Percentiles rank a stretch among this genome's conserved stretches.
These are phyloP conservation scores for Salix suchowensis DNA, from an alignment of 345 rosid species.

Conservation along the genomic window DNA sequence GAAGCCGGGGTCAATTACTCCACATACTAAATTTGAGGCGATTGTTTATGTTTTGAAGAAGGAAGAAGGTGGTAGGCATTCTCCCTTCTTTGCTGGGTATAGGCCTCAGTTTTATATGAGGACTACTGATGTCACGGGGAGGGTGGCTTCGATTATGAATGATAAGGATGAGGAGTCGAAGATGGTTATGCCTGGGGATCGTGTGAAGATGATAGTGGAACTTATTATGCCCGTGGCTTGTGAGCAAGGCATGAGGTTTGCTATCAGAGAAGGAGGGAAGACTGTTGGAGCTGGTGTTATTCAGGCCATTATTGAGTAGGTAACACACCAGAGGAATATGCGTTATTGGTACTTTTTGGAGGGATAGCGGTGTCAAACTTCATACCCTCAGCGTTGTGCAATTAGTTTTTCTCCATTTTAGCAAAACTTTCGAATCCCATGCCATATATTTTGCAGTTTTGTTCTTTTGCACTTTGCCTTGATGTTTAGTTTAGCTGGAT, in stretches of 20 bases:
- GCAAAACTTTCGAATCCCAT: slow-evolving; percentile 23
- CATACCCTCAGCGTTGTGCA: slow-evolving; percentile 28
- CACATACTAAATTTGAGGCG: slow-evolving; percentile 67
- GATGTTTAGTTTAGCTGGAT: slow-evolving; percentile 31
- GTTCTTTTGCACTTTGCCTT: slow-evolving; percentile 23
- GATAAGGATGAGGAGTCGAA: slow-evolving; percentile 91
- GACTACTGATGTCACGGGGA: slow-evolving; percentile 91
- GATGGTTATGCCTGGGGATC: slow-evolving; percentile 98
- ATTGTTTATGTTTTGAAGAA: slow-evolving; percentile 92
- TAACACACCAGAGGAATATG: background rate
- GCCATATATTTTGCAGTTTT: slow-evolving; percentile 42
- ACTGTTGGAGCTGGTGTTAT: slow-evolving; percentile 96
- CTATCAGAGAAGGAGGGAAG: slow-evolving; percentile 94
- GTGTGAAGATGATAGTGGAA: slow-evolving; percentile 86
- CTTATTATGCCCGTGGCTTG: slow-evolving; percentile 90
- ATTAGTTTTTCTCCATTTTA: slow-evolving; percentile 26
- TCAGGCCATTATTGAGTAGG: slow-evolving; percentile 55
- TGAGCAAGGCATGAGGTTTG: slow-evolving; percentile 95
- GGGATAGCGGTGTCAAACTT: slow-evolving; percentile 21
- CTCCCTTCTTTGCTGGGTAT: slow-evolving; percentile 80
- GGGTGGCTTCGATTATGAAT: slow-evolving; percentile 67
- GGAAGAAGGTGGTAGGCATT: slow-evolving; percentile 96
- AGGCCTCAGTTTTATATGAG: slow-evolving; percentile 97
- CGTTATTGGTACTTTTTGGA: slow-evolving; percentile 12
- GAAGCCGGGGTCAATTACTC: slow-evolving; percentile 76